Evolutionary conservation across 2,329 filamentous ascomycete species (phyloP).

Genomic region (Alternaria angustiovoidea): DNA sequence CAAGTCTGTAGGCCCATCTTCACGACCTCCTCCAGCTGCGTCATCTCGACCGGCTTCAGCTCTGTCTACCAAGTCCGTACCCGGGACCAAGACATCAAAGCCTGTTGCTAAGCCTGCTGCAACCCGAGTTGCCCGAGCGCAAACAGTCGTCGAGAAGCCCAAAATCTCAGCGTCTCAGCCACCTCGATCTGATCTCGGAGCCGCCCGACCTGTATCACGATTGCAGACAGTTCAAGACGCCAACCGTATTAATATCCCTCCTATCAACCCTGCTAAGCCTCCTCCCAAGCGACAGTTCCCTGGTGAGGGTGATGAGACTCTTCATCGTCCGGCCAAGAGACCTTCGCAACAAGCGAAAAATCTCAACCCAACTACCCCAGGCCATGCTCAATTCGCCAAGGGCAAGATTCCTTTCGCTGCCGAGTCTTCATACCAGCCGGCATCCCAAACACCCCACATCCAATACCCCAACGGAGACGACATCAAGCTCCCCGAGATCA

Average conservation of each 20-base stretch:
- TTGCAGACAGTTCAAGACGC: conserved; percentile 69
- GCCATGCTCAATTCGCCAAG: conserved; percentile 79
- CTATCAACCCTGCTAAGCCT: conserved; percentile 73
- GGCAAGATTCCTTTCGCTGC: conserved; percentile 85
- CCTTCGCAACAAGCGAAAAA: conserved; percentile 55
- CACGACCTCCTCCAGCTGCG: conserved; percentile 57
- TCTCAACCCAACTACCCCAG: conserved; percentile 54
- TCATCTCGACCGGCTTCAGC: conserved; percentile 42
- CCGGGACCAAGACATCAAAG: conserved; percentile 32
- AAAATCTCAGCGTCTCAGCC: conserved; percentile 44
- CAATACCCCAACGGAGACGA: conserved; percentile 87
- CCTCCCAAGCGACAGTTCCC: conserved; percentile 77
- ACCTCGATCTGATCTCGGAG: conserved; percentile 59
- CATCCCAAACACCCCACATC: conserved; percentile 67
- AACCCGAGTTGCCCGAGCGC: conserved; percentile 42
- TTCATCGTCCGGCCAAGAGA: conserved; percentile 51
- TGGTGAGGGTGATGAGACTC: conserved; percentile 72
- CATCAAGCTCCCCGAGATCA: conserved; percentile 93
- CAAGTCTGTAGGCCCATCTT: conserved; percentile 58
- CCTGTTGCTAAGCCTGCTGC: conserved; percentile 36
- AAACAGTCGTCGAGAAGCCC: conserved; percentile 74
- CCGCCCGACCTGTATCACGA: conserved; percentile 64
- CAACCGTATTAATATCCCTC: conserved; percentile 61
- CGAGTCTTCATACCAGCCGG: conserved; percentile 61
- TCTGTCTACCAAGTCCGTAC: conserved; percentile 32